Evolutionary conservation across 352 stramenopile genomes (phyloP).

Genomic region (Pythium biforme): DNA sequence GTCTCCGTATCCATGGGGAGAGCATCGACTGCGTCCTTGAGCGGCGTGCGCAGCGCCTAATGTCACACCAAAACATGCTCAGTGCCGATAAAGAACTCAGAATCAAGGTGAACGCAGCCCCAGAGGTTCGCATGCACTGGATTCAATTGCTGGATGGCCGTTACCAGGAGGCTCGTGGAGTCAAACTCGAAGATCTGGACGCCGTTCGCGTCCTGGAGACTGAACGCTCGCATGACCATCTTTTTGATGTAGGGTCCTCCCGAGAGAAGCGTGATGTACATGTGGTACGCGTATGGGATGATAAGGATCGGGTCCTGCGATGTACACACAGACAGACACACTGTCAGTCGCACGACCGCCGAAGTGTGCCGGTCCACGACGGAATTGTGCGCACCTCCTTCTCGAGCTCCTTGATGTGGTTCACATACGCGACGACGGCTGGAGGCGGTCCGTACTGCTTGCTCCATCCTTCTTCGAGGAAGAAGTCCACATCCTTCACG

Average conservation of each 20-base stretch:
- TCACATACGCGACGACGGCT: constrained; percentile 55
- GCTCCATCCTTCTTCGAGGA: constrained; percentile 58
- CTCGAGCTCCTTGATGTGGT: constrained; percentile 51
- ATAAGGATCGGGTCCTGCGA: constrained; percentile 48
- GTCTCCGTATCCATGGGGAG: constrained; percentile 41
- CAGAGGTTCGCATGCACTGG: too few relatives aligned
- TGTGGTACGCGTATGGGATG: constrained; percentile 68
- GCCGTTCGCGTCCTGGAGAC: constrained; percentile 36
- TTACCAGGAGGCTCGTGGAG: constrained; percentile 45
- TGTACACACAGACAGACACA: background rate
- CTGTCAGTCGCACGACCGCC: background rate
- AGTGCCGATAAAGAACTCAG: background rate
- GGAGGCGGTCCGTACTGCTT: constrained; percentile 49
- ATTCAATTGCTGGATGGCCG: too few relatives aligned
- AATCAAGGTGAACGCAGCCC: too few relatives aligned
- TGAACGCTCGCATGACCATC: constrained; percentile 62
- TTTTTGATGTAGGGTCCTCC: constrained; percentile 66
- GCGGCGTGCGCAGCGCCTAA: constrained; percentile 33
- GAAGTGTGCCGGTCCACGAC: background rate
- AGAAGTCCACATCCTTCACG: constrained; percentile 60
- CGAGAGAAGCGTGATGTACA: constrained; percentile 71
- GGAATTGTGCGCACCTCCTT: constrained; percentile 35
- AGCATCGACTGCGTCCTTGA: constrained; percentile 67
- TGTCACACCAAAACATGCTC: background rate
- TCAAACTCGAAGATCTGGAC: constrained; percentile 55